A percentile compares a stretch with the other conserved stretches of the same genome.
These are phyloP conservation scores for Leucaena leucocephala DNA, from an alignment of 306 rosid genomes.

Conservation along the genomic window DNA sequence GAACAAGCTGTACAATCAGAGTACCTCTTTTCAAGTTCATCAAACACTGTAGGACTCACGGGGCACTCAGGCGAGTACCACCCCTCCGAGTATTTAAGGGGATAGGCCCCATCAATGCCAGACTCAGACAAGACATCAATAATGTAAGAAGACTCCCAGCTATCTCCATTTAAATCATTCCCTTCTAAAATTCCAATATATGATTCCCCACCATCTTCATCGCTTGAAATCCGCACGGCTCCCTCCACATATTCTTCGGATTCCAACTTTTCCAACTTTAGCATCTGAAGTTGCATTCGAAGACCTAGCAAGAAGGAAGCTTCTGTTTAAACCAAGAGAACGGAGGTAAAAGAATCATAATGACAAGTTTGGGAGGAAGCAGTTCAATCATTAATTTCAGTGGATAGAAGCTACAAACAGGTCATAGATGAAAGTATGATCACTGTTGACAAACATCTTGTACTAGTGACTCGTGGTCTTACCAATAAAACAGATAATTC, in stretches of 20 bases:
- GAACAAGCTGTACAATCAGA: slow-evolving; percentile 45
- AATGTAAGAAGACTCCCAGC: slow-evolving; percentile 73
- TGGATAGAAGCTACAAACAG: slow-evolving; percentile 13
- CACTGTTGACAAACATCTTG: background rate
- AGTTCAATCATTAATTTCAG: slow-evolving; percentile 10
- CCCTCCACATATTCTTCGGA: slow-evolving; percentile 72
- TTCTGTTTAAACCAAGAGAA: slow-evolving; percentile 24
- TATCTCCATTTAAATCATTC: slow-evolving; percentile 40
- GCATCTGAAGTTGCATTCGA: slow-evolving; percentile 90
- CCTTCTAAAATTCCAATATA: slow-evolving; percentile 37
- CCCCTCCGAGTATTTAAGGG: slow-evolving; percentile 40
- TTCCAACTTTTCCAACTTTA: slow-evolving; percentile 81
- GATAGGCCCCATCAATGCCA: slow-evolving; percentile 49
- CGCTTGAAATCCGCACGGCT: slow-evolving; percentile 61
- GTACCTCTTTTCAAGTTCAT: slow-evolving; percentile 75
- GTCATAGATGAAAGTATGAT: background rate
- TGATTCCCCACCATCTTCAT: slow-evolving; percentile 71
- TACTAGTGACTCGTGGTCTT: slow-evolving; percentile 16
- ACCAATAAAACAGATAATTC: slow-evolving; percentile 17
- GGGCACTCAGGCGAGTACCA: slow-evolving; percentile 76
- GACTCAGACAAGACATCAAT: slow-evolving; percentile 56
- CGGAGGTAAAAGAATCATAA: background rate
- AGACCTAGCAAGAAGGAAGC: slow-evolving; percentile 60
- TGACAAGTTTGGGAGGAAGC: slow-evolving; percentile 5
- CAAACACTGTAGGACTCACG: slow-evolving; percentile 58